phyloP scores from a whole-genome alignment of 1,284 basidiomycete genomes.

The Ganoderma resinaceum region DNA sequence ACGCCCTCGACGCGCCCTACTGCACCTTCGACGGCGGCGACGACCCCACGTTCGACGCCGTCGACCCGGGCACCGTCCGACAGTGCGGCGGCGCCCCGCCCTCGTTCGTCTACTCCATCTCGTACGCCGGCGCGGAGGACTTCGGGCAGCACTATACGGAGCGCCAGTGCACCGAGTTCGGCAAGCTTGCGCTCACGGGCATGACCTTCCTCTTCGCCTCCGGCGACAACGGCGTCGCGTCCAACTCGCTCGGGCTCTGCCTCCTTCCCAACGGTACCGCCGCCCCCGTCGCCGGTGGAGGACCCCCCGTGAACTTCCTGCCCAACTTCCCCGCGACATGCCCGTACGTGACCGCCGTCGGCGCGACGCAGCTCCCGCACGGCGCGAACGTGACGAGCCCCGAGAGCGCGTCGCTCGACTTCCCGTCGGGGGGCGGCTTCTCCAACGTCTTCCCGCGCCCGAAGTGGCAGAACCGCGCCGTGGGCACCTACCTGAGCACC shows the following conservation, averaged over 20 bases:
- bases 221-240: conserved; percentile 61
- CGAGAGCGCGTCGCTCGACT: conserved; percentile 27
- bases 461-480: conserved; percentile 26
- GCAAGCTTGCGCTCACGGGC: conserved; percentile 51
- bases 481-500: conserved; percentile 21
- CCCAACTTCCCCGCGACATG: conserved; percentile 34
- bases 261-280: conserved; percentile 34
- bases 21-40: conserved; percentile 70
- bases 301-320: conserved; percentile 31
- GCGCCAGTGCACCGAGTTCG: conserved; percentile 48
- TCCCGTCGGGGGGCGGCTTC: conserved; percentile 33
- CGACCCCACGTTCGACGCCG: conserved; percentile 46
- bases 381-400: conserved; percentile 19
- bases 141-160: conserved; percentile 41
- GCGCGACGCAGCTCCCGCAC: conserved; percentile 31
- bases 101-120: conserved; percentile 45
- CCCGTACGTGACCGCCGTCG: conserved; percentile 34
- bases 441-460: conserved; percentile 32
- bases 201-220: conserved; percentile 58
- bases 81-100: conserved; percentile 45
- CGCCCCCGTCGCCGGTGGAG: conserved; percentile 36
- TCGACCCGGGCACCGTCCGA: conserved; percentile 41
- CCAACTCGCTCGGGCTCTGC: conserved; percentile 48
- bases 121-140: conserved; percentile 44
- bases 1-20: conserved; percentile 57